Conservation (phyloP, 495 filamentous ascomycete species). For the Penicillium argentinense region DNA sequence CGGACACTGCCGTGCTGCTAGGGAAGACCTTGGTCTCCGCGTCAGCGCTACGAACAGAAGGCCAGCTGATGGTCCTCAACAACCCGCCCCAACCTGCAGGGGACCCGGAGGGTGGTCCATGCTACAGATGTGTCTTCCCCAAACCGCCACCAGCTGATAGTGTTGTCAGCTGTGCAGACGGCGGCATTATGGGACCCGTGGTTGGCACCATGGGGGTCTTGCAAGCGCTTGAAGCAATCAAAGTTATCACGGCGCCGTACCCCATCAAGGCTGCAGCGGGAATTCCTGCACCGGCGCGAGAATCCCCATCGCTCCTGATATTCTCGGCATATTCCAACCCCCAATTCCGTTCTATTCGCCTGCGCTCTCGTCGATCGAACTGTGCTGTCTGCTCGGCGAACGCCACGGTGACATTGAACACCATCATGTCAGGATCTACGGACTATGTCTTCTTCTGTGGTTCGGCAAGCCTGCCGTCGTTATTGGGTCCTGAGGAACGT, state of each 20-base stretch:
- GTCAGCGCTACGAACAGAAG: conserved; percentile 81
- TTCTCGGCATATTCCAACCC: conserved; percentile 72
- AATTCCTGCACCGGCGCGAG: conserved; percentile 14
- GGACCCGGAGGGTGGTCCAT: conserved; percentile 62
- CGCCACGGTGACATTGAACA: conserved; percentile 59
- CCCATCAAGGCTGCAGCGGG: not conserved
- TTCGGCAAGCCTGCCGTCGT: conserved; percentile 40
- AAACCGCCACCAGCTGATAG: conserved; percentile 78
- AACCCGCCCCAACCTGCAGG: conserved; percentile 50
- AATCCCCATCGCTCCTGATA: conserved; percentile 55
- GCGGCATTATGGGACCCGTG: conserved; percentile 87
- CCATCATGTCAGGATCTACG: conserved; percentile 59
- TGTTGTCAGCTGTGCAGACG: conserved; percentile 83
- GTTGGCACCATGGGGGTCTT: conserved; percentile 93
- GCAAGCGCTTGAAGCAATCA: conserved; percentile 87
- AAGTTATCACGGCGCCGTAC: conserved; percentile 57
- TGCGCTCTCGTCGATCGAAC: conserved; percentile 62
- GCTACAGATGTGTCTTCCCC: conserved; percentile 92
- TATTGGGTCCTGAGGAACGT: conserved; percentile 59
- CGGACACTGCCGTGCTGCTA: conserved; percentile 79
- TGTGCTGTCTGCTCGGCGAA: conserved; percentile 75
- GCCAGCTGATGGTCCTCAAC: conserved; percentile 82
- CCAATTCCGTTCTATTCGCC: conserved; percentile 69
- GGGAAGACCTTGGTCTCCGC: conserved; percentile 83
- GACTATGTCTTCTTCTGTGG: conserved; percentile 86